Evolutionary conservation across 257 asterid species (phyloP).

Genomic region (Perilla frutescens): DNA sequence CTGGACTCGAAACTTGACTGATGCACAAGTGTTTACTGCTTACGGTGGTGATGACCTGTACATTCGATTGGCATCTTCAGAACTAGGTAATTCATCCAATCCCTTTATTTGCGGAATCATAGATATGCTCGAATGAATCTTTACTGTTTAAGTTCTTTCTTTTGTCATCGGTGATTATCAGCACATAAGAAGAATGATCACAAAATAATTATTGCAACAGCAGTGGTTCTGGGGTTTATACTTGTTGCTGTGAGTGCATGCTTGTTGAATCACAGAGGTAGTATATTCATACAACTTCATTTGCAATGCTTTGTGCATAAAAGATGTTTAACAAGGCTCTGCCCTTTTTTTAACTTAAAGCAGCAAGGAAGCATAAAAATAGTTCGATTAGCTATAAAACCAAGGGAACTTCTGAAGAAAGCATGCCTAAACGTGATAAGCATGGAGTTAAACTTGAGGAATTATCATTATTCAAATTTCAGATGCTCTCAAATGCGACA

Average conservation of each 20-base stretch:
- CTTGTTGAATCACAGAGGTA: conserved; percentile 30
- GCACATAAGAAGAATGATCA: conserved; percentile 21
- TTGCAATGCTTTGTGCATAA: too few relatives aligned
- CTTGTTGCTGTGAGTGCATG: not conserved
- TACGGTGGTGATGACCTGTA: conserved; percentile 31
- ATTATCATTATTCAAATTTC: conserved; percentile 27
- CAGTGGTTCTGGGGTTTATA: conserved; percentile 18
- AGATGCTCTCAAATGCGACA: conserved; percentile 37
- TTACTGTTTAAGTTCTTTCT: not conserved
- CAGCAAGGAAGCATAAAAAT: conserved; percentile 14
- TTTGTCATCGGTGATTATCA: not conserved
- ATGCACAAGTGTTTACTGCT: conserved; percentile 24
- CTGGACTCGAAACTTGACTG: conserved; percentile 34
- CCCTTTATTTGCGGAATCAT: too few relatives aligned
- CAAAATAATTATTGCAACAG: conserved; percentile 3
- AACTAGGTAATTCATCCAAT: conserved; percentile 28
- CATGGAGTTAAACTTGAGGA: conserved; percentile 37
- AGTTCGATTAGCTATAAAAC: not conserved
- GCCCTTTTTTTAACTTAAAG: not conserved
- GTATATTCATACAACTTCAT: not conserved
- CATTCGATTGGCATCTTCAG: conserved; percentile 35
- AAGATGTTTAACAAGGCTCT: not conserved
- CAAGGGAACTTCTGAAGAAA: conserved; percentile 1
- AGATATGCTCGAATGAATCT: not conserved
- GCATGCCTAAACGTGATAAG: not conserved